phyloP scores from a whole-genome alignment of 1,284 basidiomycete species.

The Irpex lacteus region DNA sequence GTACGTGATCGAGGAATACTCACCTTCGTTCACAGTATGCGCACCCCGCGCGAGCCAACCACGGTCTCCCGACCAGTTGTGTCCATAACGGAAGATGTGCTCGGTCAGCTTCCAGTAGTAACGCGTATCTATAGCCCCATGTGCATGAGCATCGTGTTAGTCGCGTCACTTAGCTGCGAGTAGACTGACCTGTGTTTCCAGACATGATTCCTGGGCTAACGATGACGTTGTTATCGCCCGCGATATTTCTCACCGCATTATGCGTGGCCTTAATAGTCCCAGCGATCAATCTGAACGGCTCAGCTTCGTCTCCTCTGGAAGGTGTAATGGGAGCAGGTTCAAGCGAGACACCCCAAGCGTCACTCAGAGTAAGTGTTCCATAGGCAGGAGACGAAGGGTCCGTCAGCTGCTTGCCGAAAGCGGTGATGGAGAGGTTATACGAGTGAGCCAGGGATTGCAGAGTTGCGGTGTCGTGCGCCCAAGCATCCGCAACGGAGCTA shows the following conservation, averaged over 20 bases:
- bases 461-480: conserved; percentile 38
- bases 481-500: conserved; percentile 42
- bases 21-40: conserved; percentile 56
- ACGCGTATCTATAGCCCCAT: conserved; percentile 35
- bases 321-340: conserved; percentile 59
- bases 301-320: conserved; percentile 33
- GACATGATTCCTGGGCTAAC: conserved; percentile 54
- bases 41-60: conserved; percentile 40
- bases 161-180: not conserved
- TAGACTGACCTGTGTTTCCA: conserved; percentile 37
- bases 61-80: conserved; percentile 33
- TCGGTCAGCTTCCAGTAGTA: conserved; percentile 46
- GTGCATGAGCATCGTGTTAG: not conserved
- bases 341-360: conserved; percentile 43
- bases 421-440: conserved; percentile 44
- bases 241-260: conserved; percentile 31
- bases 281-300: conserved; percentile 46
- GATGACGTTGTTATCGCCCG: conserved; percentile 27
- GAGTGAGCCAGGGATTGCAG: conserved; percentile 40
- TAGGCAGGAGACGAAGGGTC: conserved; percentile 24
- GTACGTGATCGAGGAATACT: conserved; percentile 1
- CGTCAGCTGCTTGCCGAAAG: conserved; percentile 37
- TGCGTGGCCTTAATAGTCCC: conserved; percentile 49
- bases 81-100: conserved; percentile 50
- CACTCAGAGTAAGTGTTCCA: conserved; percentile 38